Base-by-base conservation (phyloP, 2,329 filamentous ascomycete genomes). In the Apiospora saccharicola region DNA sequence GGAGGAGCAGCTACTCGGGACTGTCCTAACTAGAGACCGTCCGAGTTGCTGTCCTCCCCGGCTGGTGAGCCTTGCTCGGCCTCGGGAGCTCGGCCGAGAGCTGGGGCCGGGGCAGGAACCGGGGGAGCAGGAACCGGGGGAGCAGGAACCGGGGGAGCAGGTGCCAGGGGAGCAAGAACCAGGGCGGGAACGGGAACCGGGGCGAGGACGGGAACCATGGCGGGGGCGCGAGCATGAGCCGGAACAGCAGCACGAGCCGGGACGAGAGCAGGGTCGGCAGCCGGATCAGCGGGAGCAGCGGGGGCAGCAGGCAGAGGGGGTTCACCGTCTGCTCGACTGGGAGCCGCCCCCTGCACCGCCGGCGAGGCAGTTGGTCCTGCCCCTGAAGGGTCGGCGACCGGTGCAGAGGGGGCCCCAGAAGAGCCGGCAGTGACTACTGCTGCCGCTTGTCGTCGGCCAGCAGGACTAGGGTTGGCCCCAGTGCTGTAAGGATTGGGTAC, bases 11-110 rank as follows among this genome's bases (percentile, higher is more conserved):
- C 7, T 64, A 19, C 3, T 64, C 34, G 19, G 30, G 30, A 22
- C 57, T 41, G 57, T 64, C 57, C n/a, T 64, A n/a, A 34, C 57
- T 64, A 64, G 19, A 64, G 34, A 64, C 57, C 34, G 57, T n/a
- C 57, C 30, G 34, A 64, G 19, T 64, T 34, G 8, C 57, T 64
- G 57, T 34, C 13, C 34, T 64, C 30, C 22, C 34, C 19, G 19
- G 57, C 57, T 64, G 57, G 22, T 6, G 22, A 41, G 57, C 19
- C n/a, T 51, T 37, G 30, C 53, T 49, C 46, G 19, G 12, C n/a
- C 49, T 14, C 49, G 22, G 47, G 19, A 49, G 47, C 47, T 49
- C 12, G 22, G 47, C 16, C 46, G 22, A 5, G 46, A 47, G 47
- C 47, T 6, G 47, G n/a, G 12, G 47, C 47, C 10, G 47, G 6